phyloP scores from a whole-genome alignment of 371 early-diverging fungal species.

The Circinella umbellata region DNA sequence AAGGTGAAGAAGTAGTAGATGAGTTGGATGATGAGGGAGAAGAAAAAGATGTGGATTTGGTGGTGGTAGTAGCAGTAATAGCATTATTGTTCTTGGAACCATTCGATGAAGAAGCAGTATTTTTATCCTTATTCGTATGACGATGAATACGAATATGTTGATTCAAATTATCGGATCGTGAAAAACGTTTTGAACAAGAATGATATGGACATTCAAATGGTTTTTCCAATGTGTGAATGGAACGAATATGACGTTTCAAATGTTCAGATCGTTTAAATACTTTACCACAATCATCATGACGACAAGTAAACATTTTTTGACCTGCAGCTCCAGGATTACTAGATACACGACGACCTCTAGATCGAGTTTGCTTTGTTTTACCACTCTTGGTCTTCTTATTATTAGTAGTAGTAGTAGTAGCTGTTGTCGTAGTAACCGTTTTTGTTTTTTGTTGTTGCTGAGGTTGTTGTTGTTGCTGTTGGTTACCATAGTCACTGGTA shows the following conservation, averaged over 20 bases:
- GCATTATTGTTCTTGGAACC: neutral
- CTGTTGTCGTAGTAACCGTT: no score
- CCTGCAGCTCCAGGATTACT: conserved; percentile 35
- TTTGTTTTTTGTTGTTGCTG: conserved; percentile 4
- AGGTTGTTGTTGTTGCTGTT: neutral
- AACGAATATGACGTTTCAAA: conserved; percentile 76
- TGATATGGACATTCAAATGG: conserved; percentile 57
- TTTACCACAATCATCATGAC: conserved; percentile 66
- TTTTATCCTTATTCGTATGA: conserved; percentile 35
- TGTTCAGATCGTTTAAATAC: conserved; percentile 86
- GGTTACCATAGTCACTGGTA: neutral
- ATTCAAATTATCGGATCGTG: conserved; percentile 72
- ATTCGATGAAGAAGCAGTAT: neutral
- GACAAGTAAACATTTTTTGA: conserved; percentile 54
- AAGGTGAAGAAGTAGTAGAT: neutral
- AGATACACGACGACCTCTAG: conserved; percentile 54
- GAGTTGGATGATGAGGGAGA: neutral
- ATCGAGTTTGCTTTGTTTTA: conserved; percentile 27
- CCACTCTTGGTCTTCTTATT: conserved; percentile 5
- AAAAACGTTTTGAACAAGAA: conserved; percentile 65
- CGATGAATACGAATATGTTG: conserved; percentile 64
- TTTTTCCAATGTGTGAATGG: conserved; percentile 60
- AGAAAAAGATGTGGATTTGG: neutral
- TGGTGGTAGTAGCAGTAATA: neutral
- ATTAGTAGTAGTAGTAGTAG: conserved; percentile 8